Conservation (phyloP, 2,329 filamentous ascomycete genomes). For the Diaporthe ilicicola region DNA sequence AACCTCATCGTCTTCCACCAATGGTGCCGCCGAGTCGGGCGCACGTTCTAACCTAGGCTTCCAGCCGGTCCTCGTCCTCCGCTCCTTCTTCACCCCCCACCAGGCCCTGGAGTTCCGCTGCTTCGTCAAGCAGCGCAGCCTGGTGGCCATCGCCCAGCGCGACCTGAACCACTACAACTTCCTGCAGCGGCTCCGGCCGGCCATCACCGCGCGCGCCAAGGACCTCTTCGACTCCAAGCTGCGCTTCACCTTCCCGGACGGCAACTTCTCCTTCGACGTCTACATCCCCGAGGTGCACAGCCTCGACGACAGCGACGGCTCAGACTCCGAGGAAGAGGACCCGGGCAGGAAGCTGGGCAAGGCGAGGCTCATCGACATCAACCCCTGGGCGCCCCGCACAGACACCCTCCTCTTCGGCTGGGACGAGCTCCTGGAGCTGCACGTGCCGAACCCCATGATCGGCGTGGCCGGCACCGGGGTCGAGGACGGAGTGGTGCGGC, state of each 20-base stretch:
- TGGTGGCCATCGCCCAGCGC: constrained; percentile 87
- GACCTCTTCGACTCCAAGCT: constrained; percentile 81
- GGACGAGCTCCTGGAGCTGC: constrained; percentile 82
- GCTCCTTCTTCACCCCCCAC: constrained; percentile 88
- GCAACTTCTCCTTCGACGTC: constrained; percentile 88
- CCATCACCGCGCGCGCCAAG: constrained; percentile 73
- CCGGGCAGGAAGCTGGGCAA: constrained; percentile 68
- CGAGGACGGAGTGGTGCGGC: constrained; percentile 33
- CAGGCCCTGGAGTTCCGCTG: constrained; percentile 94
- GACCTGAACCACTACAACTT: constrained; percentile 93
- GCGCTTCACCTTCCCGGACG: constrained; percentile 81
- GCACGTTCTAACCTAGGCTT: constrained; percentile 53
- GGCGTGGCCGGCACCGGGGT: constrained; percentile 52
- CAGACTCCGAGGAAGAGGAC: constrained; percentile 55
- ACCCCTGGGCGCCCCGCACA: constrained; percentile 90
- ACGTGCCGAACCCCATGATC: constrained; percentile 66
- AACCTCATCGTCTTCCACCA: constrained; percentile 43
- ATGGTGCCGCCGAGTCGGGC: constrained; percentile 35
- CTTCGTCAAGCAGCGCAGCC: constrained; percentile 83
- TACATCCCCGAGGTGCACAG: constrained; percentile 77
- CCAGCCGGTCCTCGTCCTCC: constrained; percentile 82
- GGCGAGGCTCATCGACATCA: constrained; percentile 91
- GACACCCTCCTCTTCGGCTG: constrained; percentile 91
- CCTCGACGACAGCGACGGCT: constrained; percentile 44
- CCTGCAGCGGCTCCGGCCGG: constrained; percentile 68